phyloP scores from a whole-genome alignment of 768 basidiomycete genomes.

The Sutorius australiensis region DNA sequence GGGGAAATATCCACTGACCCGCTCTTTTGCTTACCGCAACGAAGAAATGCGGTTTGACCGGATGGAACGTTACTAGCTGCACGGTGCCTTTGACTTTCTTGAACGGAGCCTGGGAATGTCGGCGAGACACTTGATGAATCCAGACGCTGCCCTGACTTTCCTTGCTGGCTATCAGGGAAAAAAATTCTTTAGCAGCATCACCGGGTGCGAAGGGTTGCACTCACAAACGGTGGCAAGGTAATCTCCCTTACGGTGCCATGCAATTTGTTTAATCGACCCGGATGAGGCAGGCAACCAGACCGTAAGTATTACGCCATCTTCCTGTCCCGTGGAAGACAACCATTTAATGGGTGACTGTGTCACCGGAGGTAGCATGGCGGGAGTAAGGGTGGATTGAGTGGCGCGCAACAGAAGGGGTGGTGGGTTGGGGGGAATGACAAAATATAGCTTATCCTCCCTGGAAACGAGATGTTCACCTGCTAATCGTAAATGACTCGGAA shows the following conservation, averaged over 20 bases:
- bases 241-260: conserved; percentile 94
- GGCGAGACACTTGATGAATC: conserved; percentile 92
- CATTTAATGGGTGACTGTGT: conserved; percentile 70
- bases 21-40: conserved; percentile 72
- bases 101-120: conserved; percentile 97
- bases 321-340: conserved; percentile 46
- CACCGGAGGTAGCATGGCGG: conserved; percentile 56
- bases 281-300: conserved; percentile 61
- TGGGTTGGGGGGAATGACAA: conserved; percentile 78
- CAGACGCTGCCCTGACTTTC: conserved; percentile 82
- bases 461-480: conserved; percentile 9
- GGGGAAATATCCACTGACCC: conserved; percentile 9
- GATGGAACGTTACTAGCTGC: conserved; percentile 93
- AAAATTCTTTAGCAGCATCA: conserved; percentile 8
- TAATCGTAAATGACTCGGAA: conserved; percentile 5
- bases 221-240: conserved; percentile 93
- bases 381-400: conserved; percentile 61
- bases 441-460: conserved; percentile 81
- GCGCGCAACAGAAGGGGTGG: conserved; percentile 52
- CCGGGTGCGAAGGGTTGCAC: conserved; percentile 33
- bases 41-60: conserved; percentile 91
- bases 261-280: conserved; percentile 71
- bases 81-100: conserved; percentile 89
- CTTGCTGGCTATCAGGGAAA: conserved; percentile 46
- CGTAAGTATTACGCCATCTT: conserved; percentile 57